These are phyloP conservation scores for Bipolaris oryzae DNA, from an alignment of 2,329 filamentous ascomycete genomes.

Conservation along the genomic window DNA sequence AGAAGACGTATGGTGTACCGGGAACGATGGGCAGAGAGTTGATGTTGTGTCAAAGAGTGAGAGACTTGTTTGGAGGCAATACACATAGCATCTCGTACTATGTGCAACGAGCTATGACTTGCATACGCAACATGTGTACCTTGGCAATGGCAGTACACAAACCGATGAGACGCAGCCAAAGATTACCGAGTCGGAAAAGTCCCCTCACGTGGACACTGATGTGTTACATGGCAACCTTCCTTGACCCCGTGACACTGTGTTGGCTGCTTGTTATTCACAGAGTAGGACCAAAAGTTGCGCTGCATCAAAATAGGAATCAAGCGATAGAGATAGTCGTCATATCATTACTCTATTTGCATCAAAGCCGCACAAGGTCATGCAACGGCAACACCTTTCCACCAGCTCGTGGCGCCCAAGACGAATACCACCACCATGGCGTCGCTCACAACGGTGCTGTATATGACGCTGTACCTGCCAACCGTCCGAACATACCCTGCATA, in stretches of 20 bases:
- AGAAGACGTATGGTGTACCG: neutral
- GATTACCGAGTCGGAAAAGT: neutral
- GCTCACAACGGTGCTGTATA: slow-evolving; percentile 72
- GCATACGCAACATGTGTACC: neutral
- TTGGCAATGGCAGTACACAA: neutral
- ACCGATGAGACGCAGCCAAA: neutral
- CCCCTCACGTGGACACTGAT: slow-evolving; percentile 2
- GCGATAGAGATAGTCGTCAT: slow-evolving; percentile 1
- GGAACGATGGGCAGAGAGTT: neutral
- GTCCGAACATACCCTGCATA: slow-evolving; percentile 67
- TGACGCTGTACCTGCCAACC: slow-evolving; percentile 69
- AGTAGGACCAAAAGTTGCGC: slow-evolving; percentile 3
- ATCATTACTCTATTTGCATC: slow-evolving; percentile 3
- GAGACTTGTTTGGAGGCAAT: neutral
- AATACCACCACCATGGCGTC: slow-evolving; percentile 81
- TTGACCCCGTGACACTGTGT: neutral
- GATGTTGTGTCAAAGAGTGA: neutral
- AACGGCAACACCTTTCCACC: slow-evolving; percentile 52
- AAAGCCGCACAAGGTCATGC: slow-evolving; percentile 23
- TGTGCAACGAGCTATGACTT: slow-evolving; percentile 8
- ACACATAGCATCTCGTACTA: neutral
- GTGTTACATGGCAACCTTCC: neutral
- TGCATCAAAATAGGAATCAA: slow-evolving; percentile 2
- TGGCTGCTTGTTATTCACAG: neutral
- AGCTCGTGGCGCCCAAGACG: slow-evolving; percentile 66